These are phyloP conservation scores for Macrophomina phaseolina DNA, from an alignment of 2,329 filamentous ascomycete genomes.

Conservation along the genomic window DNA sequence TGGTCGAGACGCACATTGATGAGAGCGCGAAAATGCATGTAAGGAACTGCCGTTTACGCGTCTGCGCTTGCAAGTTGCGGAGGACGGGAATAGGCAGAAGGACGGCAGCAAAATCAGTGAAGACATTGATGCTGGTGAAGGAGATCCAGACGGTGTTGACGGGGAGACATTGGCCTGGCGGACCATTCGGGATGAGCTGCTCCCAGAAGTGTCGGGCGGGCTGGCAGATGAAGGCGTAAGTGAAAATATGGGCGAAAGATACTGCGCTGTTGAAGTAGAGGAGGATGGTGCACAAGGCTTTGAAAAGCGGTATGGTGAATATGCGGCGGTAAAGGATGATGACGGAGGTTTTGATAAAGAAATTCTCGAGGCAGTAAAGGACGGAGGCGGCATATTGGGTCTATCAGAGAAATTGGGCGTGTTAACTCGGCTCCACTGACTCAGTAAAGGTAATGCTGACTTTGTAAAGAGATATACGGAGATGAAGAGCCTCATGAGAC, in stretches of 20 bases:
- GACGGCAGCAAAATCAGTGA: slow-evolving; percentile 3
- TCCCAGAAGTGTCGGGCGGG: not conserved
- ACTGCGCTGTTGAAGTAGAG: not conserved
- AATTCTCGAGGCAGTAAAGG: not conserved
- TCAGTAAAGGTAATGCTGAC: not conserved
- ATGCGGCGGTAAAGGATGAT: slow-evolving; percentile 17
- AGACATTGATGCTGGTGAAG: slow-evolving; percentile 1
- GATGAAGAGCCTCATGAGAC: too few species aligned
- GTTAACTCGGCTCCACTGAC: not conserved
- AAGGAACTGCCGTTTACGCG: not conserved
- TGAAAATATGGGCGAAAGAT: not conserved
- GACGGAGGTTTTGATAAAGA: slow-evolving; percentile 6
- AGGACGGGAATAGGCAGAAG: slow-evolving; percentile 5
- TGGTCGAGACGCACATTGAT: not conserved
- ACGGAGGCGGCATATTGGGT: not conserved
- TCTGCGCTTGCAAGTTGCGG: not conserved
- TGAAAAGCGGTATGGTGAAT: not conserved
- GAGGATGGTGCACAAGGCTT: not conserved
- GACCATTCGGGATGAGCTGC: not conserved
- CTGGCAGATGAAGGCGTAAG: not conserved
- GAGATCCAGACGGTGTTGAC: not conserved
- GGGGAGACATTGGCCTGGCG: not conserved
- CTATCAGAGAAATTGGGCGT: not conserved
- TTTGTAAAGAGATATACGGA: not conserved
- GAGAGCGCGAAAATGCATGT: slow-evolving; percentile 6